Evolutionary conservation across 208 protist genomes (phyloP), one percentile per base, ranked within the genome.

Genomic region (Leishmania turanica): DNA sequence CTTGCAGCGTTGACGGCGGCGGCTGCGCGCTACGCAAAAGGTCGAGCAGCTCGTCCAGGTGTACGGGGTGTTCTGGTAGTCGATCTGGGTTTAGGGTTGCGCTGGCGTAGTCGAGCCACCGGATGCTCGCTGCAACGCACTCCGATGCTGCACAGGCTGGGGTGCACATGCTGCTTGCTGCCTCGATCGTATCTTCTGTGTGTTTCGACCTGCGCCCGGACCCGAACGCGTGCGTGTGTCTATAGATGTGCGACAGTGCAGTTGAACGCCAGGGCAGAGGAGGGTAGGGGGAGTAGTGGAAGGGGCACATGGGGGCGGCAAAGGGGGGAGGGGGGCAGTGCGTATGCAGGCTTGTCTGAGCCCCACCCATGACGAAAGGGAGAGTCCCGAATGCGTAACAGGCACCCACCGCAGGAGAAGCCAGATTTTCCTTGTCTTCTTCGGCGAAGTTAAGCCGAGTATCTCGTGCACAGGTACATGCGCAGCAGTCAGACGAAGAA

Each of bases 1-100:
- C 70, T n/a, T 77, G 83, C 77, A 97, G 79, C 8, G 75, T 73
- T 11, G 73, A 60, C 17, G 91, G 94, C 0, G 91, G 88, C 8
- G 90, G 88, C 9, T 84, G 72, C 11, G 73, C 49, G 51, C n/a
- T 71, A 13, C 62, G 47, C 75, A 91, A 80, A 45, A 93, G 85
- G 31, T 76, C 34, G 5, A 77, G 42, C 62, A 96, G 31, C 31
- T 87, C 85, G 2, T 70, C 70, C 53, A 84, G 72, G 5, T 37
- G 45, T 11, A 92, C 73, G 40, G 56, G 21, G 56, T 85, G 84
- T 42, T 82, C 47, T 8, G 74, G 62, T 19, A 51, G 24, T 34
- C 81, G 54, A 21, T 74, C 11, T 6, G 88, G 86, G 70, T 93
- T 93, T 60, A 93, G 86, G 27, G 75, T 49, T 4, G 40, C 62